Percentiles rank a stretch among this genome's conserved stretches.
These are phyloP conservation scores for Funneliformis geosporum DNA, from an alignment of 192 early-diverging fungal genomes.

Conservation along the genomic window DNA sequence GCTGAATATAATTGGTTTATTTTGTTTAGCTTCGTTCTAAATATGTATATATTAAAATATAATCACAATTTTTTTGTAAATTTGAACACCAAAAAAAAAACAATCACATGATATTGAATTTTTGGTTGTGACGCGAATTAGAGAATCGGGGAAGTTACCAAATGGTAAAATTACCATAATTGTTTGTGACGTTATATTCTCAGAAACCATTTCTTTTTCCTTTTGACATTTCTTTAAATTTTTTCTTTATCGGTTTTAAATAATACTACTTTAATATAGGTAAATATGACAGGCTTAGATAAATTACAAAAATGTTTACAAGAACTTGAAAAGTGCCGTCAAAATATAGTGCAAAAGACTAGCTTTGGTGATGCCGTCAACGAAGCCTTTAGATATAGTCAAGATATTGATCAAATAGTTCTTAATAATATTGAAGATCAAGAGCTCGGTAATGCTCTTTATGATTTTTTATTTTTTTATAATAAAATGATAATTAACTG, in stretches of 20 bases:
- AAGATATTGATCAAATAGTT: slow-evolving; percentile 16
- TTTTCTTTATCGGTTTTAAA: not conserved
- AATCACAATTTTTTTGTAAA: too few species aligned
- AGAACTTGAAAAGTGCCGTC: not conserved
- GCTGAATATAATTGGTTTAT: too few species aligned
- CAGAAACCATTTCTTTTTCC: too few species aligned
- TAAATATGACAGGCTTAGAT: slow-evolving; percentile 4
- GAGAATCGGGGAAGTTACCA: too few species aligned
- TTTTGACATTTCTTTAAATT: not conserved
- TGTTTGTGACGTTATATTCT: not conserved
- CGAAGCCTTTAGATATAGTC: slow-evolving; percentile 9
- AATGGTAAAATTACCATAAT: too few species aligned
- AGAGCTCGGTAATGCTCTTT: slow-evolving; percentile 10
- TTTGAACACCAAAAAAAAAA: too few species aligned
- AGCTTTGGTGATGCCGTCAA: not conserved
- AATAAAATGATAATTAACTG: not conserved
- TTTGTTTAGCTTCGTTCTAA: too few species aligned
- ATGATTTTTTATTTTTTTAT: not conserved
- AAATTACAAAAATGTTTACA: slow-evolving; percentile 13
- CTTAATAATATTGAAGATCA: slow-evolving; percentile 1
- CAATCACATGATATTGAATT: too few species aligned
- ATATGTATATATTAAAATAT: too few species aligned
- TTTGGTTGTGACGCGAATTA: too few species aligned
- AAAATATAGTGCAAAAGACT: not conserved
- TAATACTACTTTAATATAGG: not conserved